Conservation (phyloP, 495 filamentous ascomycete genomes). For the Aspergillus bridgeri region DNA sequence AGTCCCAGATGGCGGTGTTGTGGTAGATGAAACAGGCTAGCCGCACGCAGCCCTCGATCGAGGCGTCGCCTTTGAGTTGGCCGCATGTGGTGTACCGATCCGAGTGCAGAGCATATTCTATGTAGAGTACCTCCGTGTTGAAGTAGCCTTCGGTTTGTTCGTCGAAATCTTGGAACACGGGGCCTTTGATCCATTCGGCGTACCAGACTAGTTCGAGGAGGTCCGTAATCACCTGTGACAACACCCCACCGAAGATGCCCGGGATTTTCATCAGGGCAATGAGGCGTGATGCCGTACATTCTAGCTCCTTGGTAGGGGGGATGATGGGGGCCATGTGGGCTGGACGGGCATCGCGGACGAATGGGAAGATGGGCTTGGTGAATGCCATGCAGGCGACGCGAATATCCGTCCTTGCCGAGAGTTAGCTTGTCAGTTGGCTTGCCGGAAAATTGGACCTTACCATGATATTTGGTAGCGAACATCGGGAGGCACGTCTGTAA, state of each 20-base stretch:
- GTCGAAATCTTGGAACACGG: slow-evolving; percentile 31
- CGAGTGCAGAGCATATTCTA: slow-evolving; percentile 41
- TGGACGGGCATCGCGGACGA: slow-evolving; percentile 40
- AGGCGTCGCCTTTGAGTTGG: slow-evolving; percentile 52
- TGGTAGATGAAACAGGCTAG: slow-evolving; percentile 45
- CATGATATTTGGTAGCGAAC: slow-evolving; percentile 48
- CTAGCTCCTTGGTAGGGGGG: slow-evolving; percentile 36
- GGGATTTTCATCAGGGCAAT: slow-evolving; percentile 36
- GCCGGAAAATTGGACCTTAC: slow-evolving; percentile 19
- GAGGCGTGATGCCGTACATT: slow-evolving; percentile 34
- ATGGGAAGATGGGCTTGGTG: slow-evolving; percentile 46
- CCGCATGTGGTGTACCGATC: slow-evolving; percentile 59
- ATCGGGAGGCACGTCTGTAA: slow-evolving; percentile 39
- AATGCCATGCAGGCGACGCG: slow-evolving; percentile 45
- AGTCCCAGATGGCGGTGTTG: slow-evolving; percentile 46
- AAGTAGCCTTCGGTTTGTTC: slow-evolving; percentile 45
- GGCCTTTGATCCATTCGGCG: slow-evolving; percentile 41
- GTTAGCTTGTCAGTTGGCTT: background rate
- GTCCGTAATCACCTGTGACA: slow-evolving; percentile 37
- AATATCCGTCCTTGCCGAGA: slow-evolving; percentile 41
- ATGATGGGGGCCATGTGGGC: slow-evolving; percentile 26
- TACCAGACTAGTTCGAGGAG: slow-evolving; percentile 41
- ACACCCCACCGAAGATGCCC: slow-evolving; percentile 35
- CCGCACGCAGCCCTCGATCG: slow-evolving; percentile 43
- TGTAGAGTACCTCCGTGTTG: slow-evolving; percentile 44